Evolutionary conservation across 129 eudicot species (phyloP), one percentile per base, ranked within the genome.

Genomic region (Flaveria bidentis): DNA sequence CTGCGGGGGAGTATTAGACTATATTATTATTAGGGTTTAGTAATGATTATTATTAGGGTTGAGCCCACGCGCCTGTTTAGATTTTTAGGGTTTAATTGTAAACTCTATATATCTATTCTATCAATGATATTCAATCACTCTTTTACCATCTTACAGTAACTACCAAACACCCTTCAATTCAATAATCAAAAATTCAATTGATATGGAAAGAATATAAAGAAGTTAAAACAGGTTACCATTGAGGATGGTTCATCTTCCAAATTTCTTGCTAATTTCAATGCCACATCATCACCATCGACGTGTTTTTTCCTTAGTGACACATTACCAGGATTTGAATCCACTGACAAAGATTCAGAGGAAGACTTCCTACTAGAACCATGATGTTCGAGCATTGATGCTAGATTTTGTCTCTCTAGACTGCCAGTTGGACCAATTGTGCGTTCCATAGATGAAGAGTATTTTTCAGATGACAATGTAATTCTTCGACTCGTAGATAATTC

Each of bases 341-440:
- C 81, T 56, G 80, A 82, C 74, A 93, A 78, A 44, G 97, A 93
- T 82, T 36, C 41, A 36, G 41, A 36, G 41, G 41, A 36, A 36
- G 41, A 36, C 41, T 81, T 90, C 78, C 97, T 76, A 64, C 92
- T 89, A 16, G 98, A 93, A 66, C 98, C 98, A 79, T 90, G 98
- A 17, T 87, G 89, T 80, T 93, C 98, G 10, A 93, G 75, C 41
- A 83, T 92, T 60, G 98, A 84, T 50, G 96, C 92, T 74, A 93
- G 74, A 83, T 88, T 93, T 68, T 81, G 98, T 71, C 87, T 86
- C 44, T 90, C 88, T 4, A 82, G 82, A 76, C 89, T 76, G 82
- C 87, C 88, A 50, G 83, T 82, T 1, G 78, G 80, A 71, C 74
- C 81, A 60, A 78, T 8, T 30, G 91, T 76, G 45, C 75, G 41